Evolutionary conservation across 768 basidiomycete species (phyloP), one percentile per base, ranked within the genome.

Genomic region (Boletus reticuloceps): DNA sequence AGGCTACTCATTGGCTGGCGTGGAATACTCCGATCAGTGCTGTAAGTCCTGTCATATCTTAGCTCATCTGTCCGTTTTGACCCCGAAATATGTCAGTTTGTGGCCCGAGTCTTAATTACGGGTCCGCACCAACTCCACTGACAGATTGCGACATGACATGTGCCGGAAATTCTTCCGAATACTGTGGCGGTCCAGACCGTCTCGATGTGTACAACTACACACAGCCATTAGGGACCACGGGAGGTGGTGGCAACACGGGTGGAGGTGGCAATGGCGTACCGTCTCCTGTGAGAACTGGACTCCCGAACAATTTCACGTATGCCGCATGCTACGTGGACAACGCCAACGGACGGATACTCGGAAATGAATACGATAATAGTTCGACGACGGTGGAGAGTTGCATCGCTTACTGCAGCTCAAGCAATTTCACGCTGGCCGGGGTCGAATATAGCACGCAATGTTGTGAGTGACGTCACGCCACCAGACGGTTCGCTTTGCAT

Each of bases 291-390:
- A 51, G 31, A n/a, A 42, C 41, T 8, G 48, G 38, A 27, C 79
- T 89, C 5, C 81, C 83, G 0, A 67, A 68, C 6, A 74, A 73
- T 22, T 89, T 85, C 83, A 71, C 74, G 0, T 90, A 88, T 51
- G 77, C 70, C 27, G 82, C 76, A 7, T 90, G 89, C 63, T 91
- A 80, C 69, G 82, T 89, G 81, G 89, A 91, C 65, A 83, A 84
- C 51, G 82, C 79, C 1, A 64, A 79, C 60, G 89, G 89, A 16
- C 86, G 88, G 12, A 73, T 84, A 19, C 75, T 89, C 54, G 61
- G 69, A 31, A 74, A 70, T 29, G 74, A 80, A 58, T 53, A 75
- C 0, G 74, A 79, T 50, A 67, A 61, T 39, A 67, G 58, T 43
- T 53, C 59, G 7, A 72, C 76, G 58, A 94, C 91, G 0, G 79